phyloP scores from a whole-genome alignment of 208 protist genomes.

The Strigomonas culicis region DNA sequence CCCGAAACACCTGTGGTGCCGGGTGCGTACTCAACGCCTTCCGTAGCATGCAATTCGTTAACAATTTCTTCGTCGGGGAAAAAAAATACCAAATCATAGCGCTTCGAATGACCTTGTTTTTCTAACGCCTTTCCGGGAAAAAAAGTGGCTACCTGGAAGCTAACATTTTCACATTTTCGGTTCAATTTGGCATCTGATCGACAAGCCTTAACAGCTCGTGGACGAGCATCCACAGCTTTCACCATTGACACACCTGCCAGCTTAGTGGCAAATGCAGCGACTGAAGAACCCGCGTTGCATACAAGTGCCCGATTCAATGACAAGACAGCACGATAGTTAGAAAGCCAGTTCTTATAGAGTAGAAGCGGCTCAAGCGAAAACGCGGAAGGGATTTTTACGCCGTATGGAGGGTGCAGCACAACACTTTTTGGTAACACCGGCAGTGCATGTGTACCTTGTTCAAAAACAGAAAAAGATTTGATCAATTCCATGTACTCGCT shows the following conservation, averaged over 20 bases:
- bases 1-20: constrained; percentile 48
- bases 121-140: constrained; percentile 26
- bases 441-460: constrained; percentile 49
- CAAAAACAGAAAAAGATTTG: constrained; percentile 72
- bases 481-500: constrained; percentile 78
- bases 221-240: constrained; percentile 66
- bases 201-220: constrained; percentile 45
- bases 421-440: constrained; percentile 45
- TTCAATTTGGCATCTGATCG: constrained; percentile 40
- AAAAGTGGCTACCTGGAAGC: constrained; percentile 75
- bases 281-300: constrained; percentile 47
- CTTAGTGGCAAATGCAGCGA: constrained; percentile 46
- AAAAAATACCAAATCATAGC: constrained; percentile 72
- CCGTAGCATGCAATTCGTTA: constrained; percentile 25
- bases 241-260: constrained; percentile 73
- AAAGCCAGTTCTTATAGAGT: constrained; percentile 69
- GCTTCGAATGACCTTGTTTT: constrained; percentile 11
- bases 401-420: constrained; percentile 70
- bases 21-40: constrained; percentile 45
- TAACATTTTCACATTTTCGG: constrained; percentile 41
- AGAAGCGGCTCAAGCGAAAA: constrained; percentile 65
- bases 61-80: constrained; percentile 76
- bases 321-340: constrained; percentile 62
- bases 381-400: constrained; percentile 40
- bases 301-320: constrained; percentile 67